A percentile compares a stretch with the other conserved stretches of the same genome.
phyloP scores from a whole-genome alignment of 768 basidiomycete genomes.

The Pisolithus orientalis region DNA sequence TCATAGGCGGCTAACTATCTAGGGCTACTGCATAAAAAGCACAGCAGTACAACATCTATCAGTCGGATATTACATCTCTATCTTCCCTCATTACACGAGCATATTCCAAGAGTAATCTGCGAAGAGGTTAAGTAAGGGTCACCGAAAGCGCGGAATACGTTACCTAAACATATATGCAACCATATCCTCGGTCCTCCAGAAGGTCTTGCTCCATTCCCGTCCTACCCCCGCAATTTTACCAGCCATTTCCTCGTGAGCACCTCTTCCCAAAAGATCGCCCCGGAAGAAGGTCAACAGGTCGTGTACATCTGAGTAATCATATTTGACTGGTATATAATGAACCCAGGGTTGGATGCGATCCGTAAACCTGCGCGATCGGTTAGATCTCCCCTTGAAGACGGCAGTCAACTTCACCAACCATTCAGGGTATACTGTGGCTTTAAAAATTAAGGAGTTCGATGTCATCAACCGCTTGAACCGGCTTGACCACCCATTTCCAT shows the following conservation, averaged over 20 bases:
- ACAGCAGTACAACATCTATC: neutral
- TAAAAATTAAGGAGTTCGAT: conserved; percentile 52
- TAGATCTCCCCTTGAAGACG: conserved; percentile 39
- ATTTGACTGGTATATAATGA: conserved; percentile 59
- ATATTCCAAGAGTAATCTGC: conserved; percentile 45
- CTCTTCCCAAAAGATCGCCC: conserved; percentile 27
- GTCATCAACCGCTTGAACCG: conserved; percentile 57
- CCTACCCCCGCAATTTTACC: conserved; percentile 46
- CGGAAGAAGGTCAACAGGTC: conserved; percentile 67
- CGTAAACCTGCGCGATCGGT: conserved; percentile 38
- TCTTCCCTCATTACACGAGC: conserved; percentile 42
- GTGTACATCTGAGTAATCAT: conserved; percentile 58
- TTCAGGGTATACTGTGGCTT: conserved; percentile 57
- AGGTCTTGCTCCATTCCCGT: conserved; percentile 43
- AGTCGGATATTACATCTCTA: conserved; percentile 19
- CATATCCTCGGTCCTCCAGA: conserved; percentile 54
- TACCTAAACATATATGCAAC: conserved; percentile 50
- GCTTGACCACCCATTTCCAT: conserved; percentile 56
- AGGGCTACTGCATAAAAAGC: no score
- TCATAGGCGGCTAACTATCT: no score
- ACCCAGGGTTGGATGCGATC: conserved; percentile 56
- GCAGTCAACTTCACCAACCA: conserved; percentile 42
- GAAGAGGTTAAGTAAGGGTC: neutral
- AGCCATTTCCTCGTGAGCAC: conserved; percentile 52
- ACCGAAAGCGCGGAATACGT: conserved; percentile 35